Percentiles rank a stretch among this genome's conserved stretches.
These are phyloP conservation scores for Fusarium drepaniforme DNA, from an alignment of 2,329 filamentous ascomycete genomes.

Conservation along the genomic window DNA sequence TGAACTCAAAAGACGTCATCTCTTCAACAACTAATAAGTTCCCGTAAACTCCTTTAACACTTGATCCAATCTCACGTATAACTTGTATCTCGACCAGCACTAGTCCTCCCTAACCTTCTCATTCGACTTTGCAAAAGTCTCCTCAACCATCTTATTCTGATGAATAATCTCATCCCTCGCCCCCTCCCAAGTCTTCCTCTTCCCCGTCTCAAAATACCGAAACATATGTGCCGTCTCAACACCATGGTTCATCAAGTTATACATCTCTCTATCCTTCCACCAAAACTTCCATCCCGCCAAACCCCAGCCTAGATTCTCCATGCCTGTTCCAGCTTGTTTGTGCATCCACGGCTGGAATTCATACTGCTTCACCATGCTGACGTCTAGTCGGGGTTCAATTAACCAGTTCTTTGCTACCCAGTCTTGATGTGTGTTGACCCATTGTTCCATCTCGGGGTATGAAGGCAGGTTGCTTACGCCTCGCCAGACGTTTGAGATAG, in stretches of 20 bases:
- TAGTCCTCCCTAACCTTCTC: constrained; percentile 13
- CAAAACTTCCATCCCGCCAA: constrained; percentile 57
- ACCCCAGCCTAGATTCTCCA: constrained; percentile 57
- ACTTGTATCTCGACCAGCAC: no score
- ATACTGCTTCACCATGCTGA: constrained; percentile 45
- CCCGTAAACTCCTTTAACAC: neutral
- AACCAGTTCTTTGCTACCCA: constrained; percentile 21
- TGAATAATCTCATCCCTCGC: constrained; percentile 46
- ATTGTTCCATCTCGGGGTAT: constrained; percentile 13
- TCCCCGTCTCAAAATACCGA: constrained; percentile 56
- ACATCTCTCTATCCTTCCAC: constrained; percentile 52
- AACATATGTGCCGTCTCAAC: constrained; percentile 56
- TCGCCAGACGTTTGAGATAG: constrained; percentile 24
- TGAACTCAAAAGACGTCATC: neutral
- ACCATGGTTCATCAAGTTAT: constrained; percentile 52
- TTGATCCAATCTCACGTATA: neutral
- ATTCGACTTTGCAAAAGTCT: constrained; percentile 5
- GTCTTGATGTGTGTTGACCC: constrained; percentile 22
- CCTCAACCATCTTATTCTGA: constrained; percentile 18
- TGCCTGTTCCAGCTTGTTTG: constrained; percentile 54
- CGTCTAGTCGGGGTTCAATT: constrained; percentile 9
- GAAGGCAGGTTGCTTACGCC: constrained; percentile 9
- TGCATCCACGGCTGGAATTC: constrained; percentile 53
- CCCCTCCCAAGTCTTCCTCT: constrained; percentile 53
- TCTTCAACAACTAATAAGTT: accelerated